Evolutionary conservation across 306 rosid genomes (phyloP), one percentile per base, ranked within the genome.

Genomic region (Myrica gale): DNA sequence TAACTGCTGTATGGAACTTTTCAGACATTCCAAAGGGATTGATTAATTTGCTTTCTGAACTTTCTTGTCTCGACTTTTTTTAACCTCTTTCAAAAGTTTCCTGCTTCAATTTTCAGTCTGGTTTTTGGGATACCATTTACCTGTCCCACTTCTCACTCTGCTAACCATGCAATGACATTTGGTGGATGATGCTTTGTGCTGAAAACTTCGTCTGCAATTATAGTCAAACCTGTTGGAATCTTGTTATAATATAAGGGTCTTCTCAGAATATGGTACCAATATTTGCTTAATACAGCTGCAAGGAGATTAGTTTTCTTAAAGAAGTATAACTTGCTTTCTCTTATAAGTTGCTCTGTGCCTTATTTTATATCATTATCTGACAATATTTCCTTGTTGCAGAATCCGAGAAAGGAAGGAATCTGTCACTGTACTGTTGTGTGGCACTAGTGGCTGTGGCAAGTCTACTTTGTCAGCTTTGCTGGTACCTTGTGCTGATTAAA

Each of bases 391-490:
- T 79, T 37, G 4, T 69, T 69, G 80, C 86, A 93, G 97, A 84
- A 82, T 93, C 58, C 89, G 98, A 48, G 98, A 93, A 82, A 74
- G 90, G 86, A 93, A 93, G 90, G 98, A 89, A 82, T 93, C 98
- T 70, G 88, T 91, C 53, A 93, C 97, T 37, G 92, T 93, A 74
- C 86, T 93, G 76, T 76, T 93, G 82, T 93, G 98, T 76, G 98
- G 98, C 82, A 91, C 98, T 63, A 93, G 98, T 75, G 98, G 98
- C 86, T 93, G 98, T 69, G 98, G 98, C 83, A 93, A 93, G 82
- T 93, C 98, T 46, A 93, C 98, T 57, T 84, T 93, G 86, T 93
- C 98, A 58, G 92, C 98, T 58, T 79, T 93, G 87, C 96, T 93
- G 98, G 98, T 93, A 91, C 76, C 66, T 78, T 48, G 53, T 76